These are phyloP conservation scores for Claviceps maximensis DNA, from an alignment of 2,329 filamentous ascomycete species.

Conservation along the genomic window DNA sequence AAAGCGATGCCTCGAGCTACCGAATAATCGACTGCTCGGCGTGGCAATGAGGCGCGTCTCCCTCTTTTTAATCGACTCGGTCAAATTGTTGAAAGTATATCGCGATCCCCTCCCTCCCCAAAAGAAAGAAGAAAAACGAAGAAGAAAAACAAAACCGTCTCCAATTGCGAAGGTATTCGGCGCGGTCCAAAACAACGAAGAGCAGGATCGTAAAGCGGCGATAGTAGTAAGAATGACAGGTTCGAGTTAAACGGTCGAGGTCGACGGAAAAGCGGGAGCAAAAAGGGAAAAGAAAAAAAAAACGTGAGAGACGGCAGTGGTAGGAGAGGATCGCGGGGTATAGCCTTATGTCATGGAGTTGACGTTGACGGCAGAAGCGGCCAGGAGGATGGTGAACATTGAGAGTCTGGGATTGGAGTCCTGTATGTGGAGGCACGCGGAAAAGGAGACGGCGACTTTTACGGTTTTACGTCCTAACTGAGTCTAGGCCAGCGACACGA, in stretches of 20 bases:
- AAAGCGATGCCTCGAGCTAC: slow-evolving; percentile 1
- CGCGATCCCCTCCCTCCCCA: not conserved
- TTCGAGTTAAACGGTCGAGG: not conserved
- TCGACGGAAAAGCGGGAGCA: not conserved
- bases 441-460: slow-evolving; percentile 1
- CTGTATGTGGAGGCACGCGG: not conserved
- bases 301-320: not conserved
- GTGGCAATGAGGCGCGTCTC: not conserved
- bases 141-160: not conserved
- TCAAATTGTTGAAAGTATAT: not conserved
- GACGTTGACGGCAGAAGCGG: not conserved
- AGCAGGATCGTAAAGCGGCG: not conserved
- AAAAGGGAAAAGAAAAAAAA: not conserved
- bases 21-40: not conserved
- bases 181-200: not conserved
- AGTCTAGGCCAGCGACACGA: not conserved
- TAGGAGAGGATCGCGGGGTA: not conserved
- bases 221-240: not conserved
- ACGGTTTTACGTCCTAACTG: not conserved
- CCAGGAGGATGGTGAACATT: not conserved
- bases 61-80: not conserved
- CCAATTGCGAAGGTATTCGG: not conserved
- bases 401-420: not conserved
- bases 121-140: not conserved
- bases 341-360: not conserved